Base-by-base conservation (phyloP, 805 yeast species). In the Zygosaccharomyces bailii region DNA sequence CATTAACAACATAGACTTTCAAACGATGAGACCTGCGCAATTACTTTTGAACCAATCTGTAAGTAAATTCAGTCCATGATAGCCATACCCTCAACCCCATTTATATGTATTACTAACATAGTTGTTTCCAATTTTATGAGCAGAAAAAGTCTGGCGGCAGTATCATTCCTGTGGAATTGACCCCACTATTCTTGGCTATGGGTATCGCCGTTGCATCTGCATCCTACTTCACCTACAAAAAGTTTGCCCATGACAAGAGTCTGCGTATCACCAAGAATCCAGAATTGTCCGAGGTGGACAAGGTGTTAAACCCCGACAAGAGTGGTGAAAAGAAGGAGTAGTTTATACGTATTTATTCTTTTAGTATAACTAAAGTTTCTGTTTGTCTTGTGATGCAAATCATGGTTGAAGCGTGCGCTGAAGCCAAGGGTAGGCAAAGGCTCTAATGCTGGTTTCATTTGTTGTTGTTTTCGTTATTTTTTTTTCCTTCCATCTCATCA, bases 181-280 rank as follows among this genome's bases (percentile, higher is more conserved):
- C 79, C 46, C 83, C 83, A 59, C 68, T 78, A 52, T 76, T 76
- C 56, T 66, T 74, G 27, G 81, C 80, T 31, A 72, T 78, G 70
- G 75, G 76, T 59, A 73, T 75, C 46, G 83, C 81, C 30, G 56
- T 66, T 44, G 50, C 74, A 32, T 71, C 75, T 29, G 82, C 79
- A 43, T 53, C 69, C 49, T 78, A 63, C 67, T 78, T 78, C 68
- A 57, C 76, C 10, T 70, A 71, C 61, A 78, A 70, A 66, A 78
- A 78, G 62, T 54, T 78, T 34, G 63, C 69, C 27, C 65, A 71
- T 43, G 84, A 78, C 56, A 65, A 56, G 23, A 63, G 76, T 48
- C 63, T 78, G 54, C 76, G 78, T 67, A 60, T 78, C 39, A 69
- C 73, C 44, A 50, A 49, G 25, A 68, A 68, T 56, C 82, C 82